Evolutionary conservation across 2,329 filamentous ascomycete species (phyloP).

Genomic region (Bretziella fagacearum): DNA sequence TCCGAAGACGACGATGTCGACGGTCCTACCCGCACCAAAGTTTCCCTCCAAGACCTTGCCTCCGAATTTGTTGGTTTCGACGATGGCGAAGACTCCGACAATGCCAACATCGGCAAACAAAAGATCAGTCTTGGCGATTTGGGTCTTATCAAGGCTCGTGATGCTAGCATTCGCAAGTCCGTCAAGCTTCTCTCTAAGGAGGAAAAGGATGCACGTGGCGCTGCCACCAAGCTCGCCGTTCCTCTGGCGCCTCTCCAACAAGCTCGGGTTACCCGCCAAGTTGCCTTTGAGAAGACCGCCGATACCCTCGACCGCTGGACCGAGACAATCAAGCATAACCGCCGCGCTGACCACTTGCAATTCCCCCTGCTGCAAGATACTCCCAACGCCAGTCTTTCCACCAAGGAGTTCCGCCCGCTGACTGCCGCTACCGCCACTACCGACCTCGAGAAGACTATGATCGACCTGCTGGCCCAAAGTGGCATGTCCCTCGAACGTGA

Average conservation of each 20-base stretch:
- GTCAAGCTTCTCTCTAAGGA: constrained; percentile 58
- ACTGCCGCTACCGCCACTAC: constrained; percentile 49
- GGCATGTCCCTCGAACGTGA: constrained; percentile 45
- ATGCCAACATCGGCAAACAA: constrained; percentile 31
- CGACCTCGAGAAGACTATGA: constrained; percentile 71
- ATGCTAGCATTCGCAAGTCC: constrained; percentile 60
- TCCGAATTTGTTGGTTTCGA: constrained; percentile 50
- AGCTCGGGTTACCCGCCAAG: constrained; percentile 62
- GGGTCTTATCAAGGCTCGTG: constrained; percentile 50
- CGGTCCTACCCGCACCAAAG: constrained; percentile 32
- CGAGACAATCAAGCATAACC: constrained; percentile 87
- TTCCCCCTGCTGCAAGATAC: constrained; percentile 71
- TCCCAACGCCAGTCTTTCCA: constrained; percentile 40
- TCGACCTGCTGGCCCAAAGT: constrained; percentile 78
- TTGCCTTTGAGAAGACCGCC: constrained; percentile 79
- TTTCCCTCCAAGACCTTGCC: constrained; percentile 41
- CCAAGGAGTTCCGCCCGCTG: constrained; percentile 47
- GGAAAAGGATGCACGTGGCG: constrained; percentile 31
- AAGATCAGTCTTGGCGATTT: constrained; percentile 65
- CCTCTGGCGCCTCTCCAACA: constrained; percentile 76
- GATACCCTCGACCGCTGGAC: constrained; percentile 82
- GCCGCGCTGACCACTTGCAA: constrained; percentile 72
- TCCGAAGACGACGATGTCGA: constrained; percentile 39
- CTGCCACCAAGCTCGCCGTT: constrained; percentile 53
- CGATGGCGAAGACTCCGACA: constrained; percentile 30